Evolutionary conservation across 306 rosid genomes (phyloP).

Genomic region (Macrotyloma uniflorum): DNA sequence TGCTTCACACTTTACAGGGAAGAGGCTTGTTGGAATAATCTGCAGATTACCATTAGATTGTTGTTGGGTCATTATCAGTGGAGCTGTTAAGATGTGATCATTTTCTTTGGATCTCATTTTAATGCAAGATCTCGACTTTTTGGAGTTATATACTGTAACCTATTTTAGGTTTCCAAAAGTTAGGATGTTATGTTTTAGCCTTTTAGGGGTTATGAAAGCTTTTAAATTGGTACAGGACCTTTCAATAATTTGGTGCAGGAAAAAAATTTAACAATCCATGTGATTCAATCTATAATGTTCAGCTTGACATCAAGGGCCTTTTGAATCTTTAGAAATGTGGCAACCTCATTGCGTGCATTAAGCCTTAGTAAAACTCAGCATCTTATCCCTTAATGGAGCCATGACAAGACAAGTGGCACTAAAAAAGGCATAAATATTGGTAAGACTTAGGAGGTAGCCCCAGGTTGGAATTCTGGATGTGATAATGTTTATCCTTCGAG

Average conservation of each 20-base stretch:
- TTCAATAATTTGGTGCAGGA: slow-evolving; percentile 3
- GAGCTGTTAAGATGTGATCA: slow-evolving; percentile 24
- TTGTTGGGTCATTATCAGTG: slow-evolving; percentile 4
- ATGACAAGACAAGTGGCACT: background rate
- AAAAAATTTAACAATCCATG: background rate
- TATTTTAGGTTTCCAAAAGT: slow-evolving; percentile 10
- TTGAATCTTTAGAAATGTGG: slow-evolving; percentile 9
- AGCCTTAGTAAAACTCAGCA: background rate
- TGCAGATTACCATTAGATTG: slow-evolving; percentile 19
- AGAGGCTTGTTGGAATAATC: slow-evolving; percentile 4
- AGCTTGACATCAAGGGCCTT: slow-evolving; percentile 1
- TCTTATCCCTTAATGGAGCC: background rate
- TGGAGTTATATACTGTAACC: slow-evolving; percentile 1
- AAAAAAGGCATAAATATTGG: background rate
- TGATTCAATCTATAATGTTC: background rate
- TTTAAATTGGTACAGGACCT: slow-evolving; percentile 13
- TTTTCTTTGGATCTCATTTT: slow-evolving; percentile 13
- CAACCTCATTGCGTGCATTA: slow-evolving; percentile 21
- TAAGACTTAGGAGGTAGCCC: background rate
- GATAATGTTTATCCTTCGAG: background rate
- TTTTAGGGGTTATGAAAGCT: slow-evolving; percentile 5
- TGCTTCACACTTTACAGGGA: background rate
- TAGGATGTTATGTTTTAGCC: slow-evolving; percentile 1
- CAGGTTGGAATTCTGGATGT: slow-evolving; percentile 11
- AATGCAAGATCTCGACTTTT: background rate